These are phyloP conservation scores for Ceriops zippeliana DNA, from an alignment of 345 rosid species.

Conservation along the genomic window DNA sequence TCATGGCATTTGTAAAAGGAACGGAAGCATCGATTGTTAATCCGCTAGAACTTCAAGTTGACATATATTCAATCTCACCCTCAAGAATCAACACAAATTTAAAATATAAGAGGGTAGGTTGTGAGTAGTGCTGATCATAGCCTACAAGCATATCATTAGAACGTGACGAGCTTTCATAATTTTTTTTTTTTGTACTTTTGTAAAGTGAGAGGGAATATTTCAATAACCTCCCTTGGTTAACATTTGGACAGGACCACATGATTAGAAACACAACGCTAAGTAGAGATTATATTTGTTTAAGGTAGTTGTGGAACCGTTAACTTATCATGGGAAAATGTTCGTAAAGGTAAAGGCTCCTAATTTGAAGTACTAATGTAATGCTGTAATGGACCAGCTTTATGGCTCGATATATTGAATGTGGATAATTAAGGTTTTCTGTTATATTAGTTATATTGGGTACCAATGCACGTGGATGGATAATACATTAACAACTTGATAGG, in stretches of 20 bases:
- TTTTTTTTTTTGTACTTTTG: not conserved
- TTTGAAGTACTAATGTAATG: not conserved
- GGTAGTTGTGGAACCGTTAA: constrained; percentile 35
- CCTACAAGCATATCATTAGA: constrained; percentile 13
- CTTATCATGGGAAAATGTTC: constrained; percentile 25
- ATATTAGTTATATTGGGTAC: not conserved
- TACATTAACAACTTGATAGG: not conserved
- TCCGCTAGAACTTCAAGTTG: constrained; percentile 5
- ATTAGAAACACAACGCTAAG: constrained; percentile 23
- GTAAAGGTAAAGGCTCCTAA: not conserved
- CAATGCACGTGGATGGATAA: not conserved
- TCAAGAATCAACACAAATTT: not conserved
- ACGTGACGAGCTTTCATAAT: constrained; percentile 36
- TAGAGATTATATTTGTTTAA: not conserved
- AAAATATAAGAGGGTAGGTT: not conserved
- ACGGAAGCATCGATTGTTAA: not conserved
- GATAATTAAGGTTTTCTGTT: not conserved
- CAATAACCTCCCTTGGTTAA: constrained; percentile 23
- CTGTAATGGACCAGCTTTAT: too few relatives aligned
- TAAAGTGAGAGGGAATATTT: not conserved
- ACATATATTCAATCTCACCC: constrained; percentile 2
- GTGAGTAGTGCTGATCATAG: constrained; percentile 15
- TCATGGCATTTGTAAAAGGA: not conserved
- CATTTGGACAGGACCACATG: constrained; percentile 30
- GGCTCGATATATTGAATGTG: not conserved